These are phyloP conservation scores for Cicer chorassanicum DNA, from an alignment of 306 rosid species.

Conservation along the genomic window DNA sequence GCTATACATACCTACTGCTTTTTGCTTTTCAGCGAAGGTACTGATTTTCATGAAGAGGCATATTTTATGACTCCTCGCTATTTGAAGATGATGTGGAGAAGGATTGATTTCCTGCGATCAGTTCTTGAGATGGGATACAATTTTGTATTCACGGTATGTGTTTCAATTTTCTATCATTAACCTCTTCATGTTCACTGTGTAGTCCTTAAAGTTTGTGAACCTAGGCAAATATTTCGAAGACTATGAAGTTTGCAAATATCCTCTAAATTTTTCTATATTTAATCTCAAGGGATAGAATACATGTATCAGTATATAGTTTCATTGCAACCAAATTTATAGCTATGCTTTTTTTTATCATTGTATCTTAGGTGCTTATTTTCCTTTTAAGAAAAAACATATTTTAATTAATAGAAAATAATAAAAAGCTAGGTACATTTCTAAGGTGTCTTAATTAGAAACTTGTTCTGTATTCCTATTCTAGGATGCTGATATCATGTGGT, in stretches of 20 bases:
- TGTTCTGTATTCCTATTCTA: slow-evolving; percentile 48
- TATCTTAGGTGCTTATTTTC: slow-evolving; percentile 8
- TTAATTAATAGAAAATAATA: background rate
- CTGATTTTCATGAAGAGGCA: slow-evolving; percentile 83
- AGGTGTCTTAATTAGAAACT: slow-evolving; percentile 33
- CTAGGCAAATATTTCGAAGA: slow-evolving; percentile 26
- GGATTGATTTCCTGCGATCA: slow-evolving; percentile 84
- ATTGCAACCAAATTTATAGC: slow-evolving; percentile 22
- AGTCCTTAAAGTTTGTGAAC: background rate
- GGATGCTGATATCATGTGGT: slow-evolving; percentile 99
- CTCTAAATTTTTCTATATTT: slow-evolving; percentile 1
- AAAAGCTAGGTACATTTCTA: slow-evolving; percentile 3
- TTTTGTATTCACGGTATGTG: slow-evolving; percentile 91
- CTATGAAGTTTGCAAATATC: slow-evolving; percentile 14
- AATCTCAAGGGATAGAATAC: background rate
- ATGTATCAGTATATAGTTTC: background rate
- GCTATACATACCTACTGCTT: slow-evolving; percentile 70
- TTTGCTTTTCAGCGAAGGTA: slow-evolving; percentile 70
- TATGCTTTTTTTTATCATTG: slow-evolving; percentile 11
- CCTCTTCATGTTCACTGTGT: slow-evolving; percentile 21
- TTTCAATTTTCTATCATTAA: slow-evolving; percentile 40
- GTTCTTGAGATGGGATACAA: slow-evolving; percentile 88
- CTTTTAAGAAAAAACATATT: background rate
- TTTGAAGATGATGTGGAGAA: slow-evolving; percentile 97
- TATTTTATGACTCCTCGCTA: slow-evolving; percentile 84